phyloP scores from a whole-genome alignment of 2,329 filamentous ascomycete genomes.

The Fusarium chuoi region DNA sequence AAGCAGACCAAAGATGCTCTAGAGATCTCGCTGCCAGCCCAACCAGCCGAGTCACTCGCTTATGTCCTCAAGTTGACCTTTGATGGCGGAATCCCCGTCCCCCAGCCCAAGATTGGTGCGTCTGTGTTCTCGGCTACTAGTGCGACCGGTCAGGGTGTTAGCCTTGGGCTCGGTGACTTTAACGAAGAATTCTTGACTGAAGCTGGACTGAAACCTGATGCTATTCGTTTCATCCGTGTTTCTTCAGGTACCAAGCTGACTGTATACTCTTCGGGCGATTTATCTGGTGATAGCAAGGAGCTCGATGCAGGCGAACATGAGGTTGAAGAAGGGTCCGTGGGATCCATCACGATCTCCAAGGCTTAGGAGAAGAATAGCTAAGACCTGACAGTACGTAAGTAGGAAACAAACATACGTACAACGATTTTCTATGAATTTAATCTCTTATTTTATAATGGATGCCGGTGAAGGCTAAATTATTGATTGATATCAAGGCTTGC shows the following conservation, averaged over 20 bases:
- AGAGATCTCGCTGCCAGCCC: neutral
- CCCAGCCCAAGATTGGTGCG: neutral
- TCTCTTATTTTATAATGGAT: too few species aligned
- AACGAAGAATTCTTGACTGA: conserved; percentile 1
- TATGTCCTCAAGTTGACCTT: conserved; percentile 7
- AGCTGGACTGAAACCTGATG: neutral
- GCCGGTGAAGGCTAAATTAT: too few species aligned
- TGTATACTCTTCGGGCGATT: neutral
- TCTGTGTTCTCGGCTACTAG: neutral
- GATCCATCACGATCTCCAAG: neutral
- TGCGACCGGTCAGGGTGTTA: neutral
- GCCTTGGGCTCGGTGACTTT: neutral
- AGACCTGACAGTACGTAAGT: neutral
- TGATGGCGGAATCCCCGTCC: neutral
- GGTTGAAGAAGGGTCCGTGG: neutral
- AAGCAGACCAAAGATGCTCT: conserved; percentile 6
- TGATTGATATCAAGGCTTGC: neutral
- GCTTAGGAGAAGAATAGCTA: rapidly evolving
- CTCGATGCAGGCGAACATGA: neutral
- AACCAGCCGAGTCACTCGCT: neutral
- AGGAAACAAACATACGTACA: neutral
- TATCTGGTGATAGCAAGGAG: neutral
- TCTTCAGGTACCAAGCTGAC: neutral
- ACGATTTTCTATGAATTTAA: too few species aligned
- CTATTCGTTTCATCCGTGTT: neutral